Evolutionary conservation across 805 yeast genomes (phyloP), one percentile per base, ranked within the genome.

Genomic region (Hemisphaericaspora nanyangensis): DNA sequence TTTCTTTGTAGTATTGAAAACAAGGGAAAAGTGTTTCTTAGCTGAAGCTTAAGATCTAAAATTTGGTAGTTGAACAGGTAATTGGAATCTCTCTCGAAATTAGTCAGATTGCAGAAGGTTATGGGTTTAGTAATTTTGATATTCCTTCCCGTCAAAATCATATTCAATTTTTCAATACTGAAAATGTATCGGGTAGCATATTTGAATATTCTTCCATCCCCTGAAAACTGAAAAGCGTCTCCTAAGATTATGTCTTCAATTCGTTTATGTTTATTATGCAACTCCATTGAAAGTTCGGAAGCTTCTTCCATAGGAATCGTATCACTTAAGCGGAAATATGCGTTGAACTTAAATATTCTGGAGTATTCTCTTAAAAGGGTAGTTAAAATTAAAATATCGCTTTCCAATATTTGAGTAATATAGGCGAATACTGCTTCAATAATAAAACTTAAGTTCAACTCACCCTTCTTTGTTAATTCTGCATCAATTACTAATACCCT

Each of bases 401-500:
- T 33, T 6, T n/a, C 8, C 2, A 43, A 22, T 3, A 47, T 35
- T 15, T 45, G 41, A 13, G 46, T 36, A 7, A 59, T 38, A 43
- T 58, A 70, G 3, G 51, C 42, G 26, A 74, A 59, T 0, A 79
- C 38, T 2, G 53, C 39, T 1, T 49, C 37, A 1, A 77, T 24
- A 1, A 82, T 63, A 0, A 33, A 26, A 1, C 45, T 40, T 0
- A 76, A 12, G 11, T 66, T 57, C 17, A 54, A 55, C 32, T 63
- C 46, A 1, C 88, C 89, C 2, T 55, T 43, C 1, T 55, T 50
- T 0, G 84, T 76, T 5, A 80, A 54, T 4, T 57, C 56, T 3
- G 82, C 36, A 41, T 81, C 83, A 4, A 84, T 38, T 7, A 73
- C 65, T 2, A 85, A 48, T 0, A 70, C 59, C 4, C 59, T 56